These are phyloP conservation scores for Thraustochytrium sp. DNA, from an alignment of 352 stramenopile genomes.

Conservation along the genomic window DNA sequence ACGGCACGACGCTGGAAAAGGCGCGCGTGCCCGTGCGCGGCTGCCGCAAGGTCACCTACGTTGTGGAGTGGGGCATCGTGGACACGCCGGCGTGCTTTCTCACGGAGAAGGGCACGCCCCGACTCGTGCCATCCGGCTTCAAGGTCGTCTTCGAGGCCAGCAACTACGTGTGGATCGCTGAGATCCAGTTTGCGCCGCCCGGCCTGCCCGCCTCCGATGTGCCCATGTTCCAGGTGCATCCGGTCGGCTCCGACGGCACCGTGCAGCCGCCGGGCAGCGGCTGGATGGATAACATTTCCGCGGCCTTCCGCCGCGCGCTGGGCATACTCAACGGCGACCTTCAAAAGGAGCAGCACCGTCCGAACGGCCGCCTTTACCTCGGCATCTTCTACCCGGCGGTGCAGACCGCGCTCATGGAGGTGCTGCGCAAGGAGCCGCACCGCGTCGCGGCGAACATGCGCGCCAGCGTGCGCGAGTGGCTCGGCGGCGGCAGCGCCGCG, in stretches of 20 bases:
- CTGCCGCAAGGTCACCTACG: constrained; percentile 41
- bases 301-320: constrained; percentile 15
- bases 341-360: constrained; percentile 9
- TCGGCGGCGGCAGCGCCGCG: neutral
- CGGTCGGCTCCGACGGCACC: neutral
- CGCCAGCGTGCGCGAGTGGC: neutral
- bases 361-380: constrained; percentile 38
- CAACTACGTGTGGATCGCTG: constrained; percentile 39
- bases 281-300: constrained; percentile 43
- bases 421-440: neutral
- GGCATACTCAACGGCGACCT: neutral
- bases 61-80: constrained; percentile 34
- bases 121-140: constrained; percentile 1
- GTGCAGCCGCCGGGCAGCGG: neutral
- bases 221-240: constrained; percentile 24
- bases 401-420: constrained; percentile 1
- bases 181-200: neutral
- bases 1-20: constrained; percentile 19
- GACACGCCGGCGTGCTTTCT: constrained; percentile 19
- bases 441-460: neutral
- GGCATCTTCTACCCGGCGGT: constrained; percentile 43
- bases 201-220: neutral
- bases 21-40: neutral
- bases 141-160: constrained; percentile 39
- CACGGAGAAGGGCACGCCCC: constrained; percentile 6